Conservation (phyloP, 2,329 filamentous ascomycete species). For the Cordyceps militaris region DNA sequence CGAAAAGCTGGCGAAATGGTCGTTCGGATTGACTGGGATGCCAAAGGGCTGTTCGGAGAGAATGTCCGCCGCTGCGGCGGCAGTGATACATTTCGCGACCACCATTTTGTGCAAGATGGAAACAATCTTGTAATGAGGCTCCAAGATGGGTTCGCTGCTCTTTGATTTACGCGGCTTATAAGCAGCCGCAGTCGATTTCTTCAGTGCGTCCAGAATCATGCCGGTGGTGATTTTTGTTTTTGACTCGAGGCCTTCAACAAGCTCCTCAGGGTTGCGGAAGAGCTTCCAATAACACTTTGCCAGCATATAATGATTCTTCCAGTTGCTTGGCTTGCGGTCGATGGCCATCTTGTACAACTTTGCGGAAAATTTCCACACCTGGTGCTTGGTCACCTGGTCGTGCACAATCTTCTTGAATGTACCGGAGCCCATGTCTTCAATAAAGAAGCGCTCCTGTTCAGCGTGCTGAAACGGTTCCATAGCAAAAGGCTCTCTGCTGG, state of each 20-base stretch:
- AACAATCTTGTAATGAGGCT: constrained; percentile 88
- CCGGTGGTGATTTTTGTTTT: constrained; percentile 26
- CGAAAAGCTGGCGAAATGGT: constrained; percentile 28
- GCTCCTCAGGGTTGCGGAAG: constrained; percentile 42
- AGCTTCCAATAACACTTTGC: constrained; percentile 59
- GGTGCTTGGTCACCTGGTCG: constrained; percentile 51
- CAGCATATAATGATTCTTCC: constrained; percentile 56
- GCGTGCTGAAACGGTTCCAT: constrained; percentile 55
- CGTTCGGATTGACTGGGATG: constrained; percentile 25
- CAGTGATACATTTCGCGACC: constrained; percentile 39
- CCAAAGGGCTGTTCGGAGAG: constrained; percentile 51
- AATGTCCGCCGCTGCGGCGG: constrained; percentile 44
- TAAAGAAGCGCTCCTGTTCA: constrained; percentile 51
- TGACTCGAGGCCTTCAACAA: constrained; percentile 38
- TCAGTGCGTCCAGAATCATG: constrained; percentile 41
- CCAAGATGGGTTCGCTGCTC: constrained; percentile 69
- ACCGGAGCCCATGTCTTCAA: constrained; percentile 40
- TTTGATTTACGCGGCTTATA: constrained; percentile 46
- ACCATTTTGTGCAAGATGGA: constrained; percentile 79
- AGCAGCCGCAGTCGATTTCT: constrained; percentile 44
- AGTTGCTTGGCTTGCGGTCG: constrained; percentile 45
- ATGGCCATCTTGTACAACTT: constrained; percentile 50
- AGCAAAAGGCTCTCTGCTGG: constrained; percentile 54
- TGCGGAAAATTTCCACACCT: constrained; percentile 55
- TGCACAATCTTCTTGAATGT: constrained; percentile 48